Conservation (phyloP, 2,329 filamentous ascomycete species). For the Colletotrichum spinosum region DNA sequence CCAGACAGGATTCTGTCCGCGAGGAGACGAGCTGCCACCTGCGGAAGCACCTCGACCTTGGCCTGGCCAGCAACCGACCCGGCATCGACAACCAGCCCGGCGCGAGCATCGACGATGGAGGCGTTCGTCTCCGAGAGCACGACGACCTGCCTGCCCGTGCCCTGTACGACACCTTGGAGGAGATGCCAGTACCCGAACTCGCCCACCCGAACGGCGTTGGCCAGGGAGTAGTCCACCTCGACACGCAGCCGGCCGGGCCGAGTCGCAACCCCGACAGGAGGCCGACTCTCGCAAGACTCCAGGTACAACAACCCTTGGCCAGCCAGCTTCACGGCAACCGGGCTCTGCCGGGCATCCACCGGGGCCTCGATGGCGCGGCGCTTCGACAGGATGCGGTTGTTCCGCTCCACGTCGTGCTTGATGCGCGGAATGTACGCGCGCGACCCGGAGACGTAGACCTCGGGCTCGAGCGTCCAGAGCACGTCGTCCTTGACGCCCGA, state of each 20-base stretch:
- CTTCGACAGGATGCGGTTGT: slow-evolving; percentile 17
- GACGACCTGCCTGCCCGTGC: neutral
- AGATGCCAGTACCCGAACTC: slow-evolving; percentile 8
- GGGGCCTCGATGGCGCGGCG: slow-evolving; percentile 1
- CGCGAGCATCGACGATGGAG: slow-evolving; percentile 4
- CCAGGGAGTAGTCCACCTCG: neutral
- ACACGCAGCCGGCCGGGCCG: neutral
- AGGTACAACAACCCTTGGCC: too few species aligned
- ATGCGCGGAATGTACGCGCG: slow-evolving; percentile 18
- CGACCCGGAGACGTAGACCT: slow-evolving; percentile 7
- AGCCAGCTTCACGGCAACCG: too few species aligned
- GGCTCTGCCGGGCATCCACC: neutral
- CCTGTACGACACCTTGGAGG: neutral
- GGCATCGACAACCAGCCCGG: neutral
- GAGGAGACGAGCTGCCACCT: neutral
- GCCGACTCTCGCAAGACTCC: too few species aligned
- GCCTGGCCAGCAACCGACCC: neutral
- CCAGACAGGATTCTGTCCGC: neutral
- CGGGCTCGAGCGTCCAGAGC: slow-evolving; percentile 10
- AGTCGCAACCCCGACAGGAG: too few species aligned
- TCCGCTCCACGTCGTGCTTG: slow-evolving; percentile 22
- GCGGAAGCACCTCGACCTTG: neutral
- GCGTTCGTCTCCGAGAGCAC: slow-evolving; percentile 18
- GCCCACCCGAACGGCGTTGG: slow-evolving; percentile 10
- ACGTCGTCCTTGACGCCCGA: neutral